Evolutionary conservation across 2,329 filamentous ascomycete genomes (phyloP), one percentile per base, ranked within the genome.

Genomic region (Pseudocercospora macadamiae): DNA sequence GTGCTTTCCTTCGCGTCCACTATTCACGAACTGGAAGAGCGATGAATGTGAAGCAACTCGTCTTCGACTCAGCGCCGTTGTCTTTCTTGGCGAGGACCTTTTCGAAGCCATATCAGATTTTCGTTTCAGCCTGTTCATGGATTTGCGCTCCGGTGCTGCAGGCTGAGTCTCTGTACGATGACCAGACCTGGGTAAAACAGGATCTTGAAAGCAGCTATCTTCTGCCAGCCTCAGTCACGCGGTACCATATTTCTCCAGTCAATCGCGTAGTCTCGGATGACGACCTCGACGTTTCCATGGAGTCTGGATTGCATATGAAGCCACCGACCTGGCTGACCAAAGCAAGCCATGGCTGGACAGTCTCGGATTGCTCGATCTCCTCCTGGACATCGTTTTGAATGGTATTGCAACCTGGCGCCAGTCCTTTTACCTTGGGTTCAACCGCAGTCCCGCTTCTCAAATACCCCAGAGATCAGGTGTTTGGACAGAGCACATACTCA

Each of bases 31-130:
- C 25, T 10, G 57, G 57, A 23, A 34, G n/a, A 16, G 45, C 44
- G 5, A 48, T 60, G 30, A 54, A 60, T 45, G 53, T 60, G 6
- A 16, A 47, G 30, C 9, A 48, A 14, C 21, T 60, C 5, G 34
- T 60, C n/a, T 60, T 55, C 48, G 57, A 60, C 21, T n/a, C 18
- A 6, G 21, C 51, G 28, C 57, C 57, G 7, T 12, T 19, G 18
- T 26, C 57, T 12, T 48, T 18, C 18, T 37, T 25, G 14, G 51
- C 39, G 49, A 39, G 26, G 12, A 42, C 45, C 16, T 19, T 51
- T n/a, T 37, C 45, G 18, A 37, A 34, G 26, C 49, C 55, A 36
- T 51, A 47, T 42, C 39, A 45, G 26, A 7, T 54, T 14, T 23
- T 58, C 21, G 25, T 42, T 36, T 48, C 49, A 10, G 55, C 49